Conservation (phyloP, 352 stramenopile species). For the Blastocystis sp. region DNA sequence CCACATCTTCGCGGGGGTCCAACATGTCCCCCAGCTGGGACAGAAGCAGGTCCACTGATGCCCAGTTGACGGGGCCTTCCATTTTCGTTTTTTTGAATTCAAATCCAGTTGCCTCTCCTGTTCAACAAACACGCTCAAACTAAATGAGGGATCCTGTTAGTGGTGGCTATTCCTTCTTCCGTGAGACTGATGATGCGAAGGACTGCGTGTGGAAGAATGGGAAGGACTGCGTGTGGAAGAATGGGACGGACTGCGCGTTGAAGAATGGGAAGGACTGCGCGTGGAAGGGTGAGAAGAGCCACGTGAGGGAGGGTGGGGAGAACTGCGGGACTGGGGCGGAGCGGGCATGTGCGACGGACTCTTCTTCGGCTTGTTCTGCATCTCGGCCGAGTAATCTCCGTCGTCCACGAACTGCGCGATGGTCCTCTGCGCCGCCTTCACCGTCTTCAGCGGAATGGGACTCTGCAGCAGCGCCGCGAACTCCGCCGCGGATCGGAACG, state of each 20-base stretch:
- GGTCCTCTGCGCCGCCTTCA: not conserved
- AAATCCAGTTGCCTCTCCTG: not conserved
- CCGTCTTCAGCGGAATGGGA: not conserved
- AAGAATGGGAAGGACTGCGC: no score
- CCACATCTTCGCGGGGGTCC: conserved; percentile 16
- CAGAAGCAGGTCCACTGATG: conserved; percentile 21
- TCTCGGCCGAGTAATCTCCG: conserved; percentile 23
- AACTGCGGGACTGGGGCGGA: no score
- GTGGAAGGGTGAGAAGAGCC: no score
- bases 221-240: no score
- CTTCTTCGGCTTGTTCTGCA: not conserved
- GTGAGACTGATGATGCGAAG: not conserved
- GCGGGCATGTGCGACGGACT: no score
- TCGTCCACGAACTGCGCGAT: conserved; percentile 10
- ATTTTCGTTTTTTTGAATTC: not conserved
- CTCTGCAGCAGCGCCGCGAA: not conserved
- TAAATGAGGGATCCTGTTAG: not conserved
- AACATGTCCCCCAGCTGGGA: conserved; percentile 9
- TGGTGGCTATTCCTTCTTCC: not conserved
- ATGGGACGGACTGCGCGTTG: no score
- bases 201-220: not conserved
- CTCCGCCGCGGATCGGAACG: not conserved
- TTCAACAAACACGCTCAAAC: not conserved
- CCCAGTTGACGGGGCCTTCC: conserved; percentile 26
- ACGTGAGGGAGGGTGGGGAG: no score